phyloP scores from a whole-genome alignment of 305 asterid genomes.

The Solanum hybrid region DNA sequence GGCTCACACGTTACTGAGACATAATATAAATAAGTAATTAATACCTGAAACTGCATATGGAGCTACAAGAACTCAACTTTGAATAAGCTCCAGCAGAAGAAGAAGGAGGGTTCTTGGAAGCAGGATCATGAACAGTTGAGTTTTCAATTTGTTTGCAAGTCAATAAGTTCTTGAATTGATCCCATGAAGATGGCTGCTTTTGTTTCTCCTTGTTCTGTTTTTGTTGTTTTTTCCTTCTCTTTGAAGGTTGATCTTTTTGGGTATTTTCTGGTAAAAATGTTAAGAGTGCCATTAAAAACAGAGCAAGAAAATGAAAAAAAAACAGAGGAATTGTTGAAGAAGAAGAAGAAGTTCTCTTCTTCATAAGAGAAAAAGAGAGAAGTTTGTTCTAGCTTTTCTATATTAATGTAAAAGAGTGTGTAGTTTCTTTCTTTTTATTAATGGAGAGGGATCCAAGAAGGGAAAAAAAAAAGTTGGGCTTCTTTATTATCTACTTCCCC shows the following conservation, averaged over 20 bases:
- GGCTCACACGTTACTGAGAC: rapidly evolving
- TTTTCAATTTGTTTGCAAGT: constrained; percentile 58
- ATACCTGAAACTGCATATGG: constrained; percentile 44
- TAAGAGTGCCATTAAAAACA: constrained; percentile 57
- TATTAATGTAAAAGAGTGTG: constrained; percentile 16
- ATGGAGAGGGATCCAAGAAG: constrained; percentile 52
- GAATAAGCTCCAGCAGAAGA: background rate
- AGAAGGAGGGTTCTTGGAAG: constrained; percentile 16
- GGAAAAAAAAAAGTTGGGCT: background rate
- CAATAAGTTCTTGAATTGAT: constrained; percentile 66
- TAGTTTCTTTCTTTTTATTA: constrained; percentile 34
- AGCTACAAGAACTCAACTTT: constrained; percentile 33
- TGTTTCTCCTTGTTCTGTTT: constrained; percentile 3
- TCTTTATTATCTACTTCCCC: background rate
- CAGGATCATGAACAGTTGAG: constrained; percentile 58
- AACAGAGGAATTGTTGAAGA: constrained; percentile 1
- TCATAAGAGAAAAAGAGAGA: constrained; percentile 30
- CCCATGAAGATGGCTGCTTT: constrained; percentile 54
- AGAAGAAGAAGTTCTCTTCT: constrained; percentile 20
- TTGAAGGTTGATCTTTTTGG: constrained; percentile 20
- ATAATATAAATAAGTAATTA: background rate
- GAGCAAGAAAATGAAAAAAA: constrained; percentile 27
- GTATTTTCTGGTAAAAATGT: constrained; percentile 33
- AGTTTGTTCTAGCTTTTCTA: background rate
- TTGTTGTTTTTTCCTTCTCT: constrained; percentile 30